A percentile compares a stretch with the other conserved stretches of the same genome.
phyloP scores from a whole-genome alignment of 495 filamentous ascomycete genomes.

The Penicillium simplicissimum region DNA sequence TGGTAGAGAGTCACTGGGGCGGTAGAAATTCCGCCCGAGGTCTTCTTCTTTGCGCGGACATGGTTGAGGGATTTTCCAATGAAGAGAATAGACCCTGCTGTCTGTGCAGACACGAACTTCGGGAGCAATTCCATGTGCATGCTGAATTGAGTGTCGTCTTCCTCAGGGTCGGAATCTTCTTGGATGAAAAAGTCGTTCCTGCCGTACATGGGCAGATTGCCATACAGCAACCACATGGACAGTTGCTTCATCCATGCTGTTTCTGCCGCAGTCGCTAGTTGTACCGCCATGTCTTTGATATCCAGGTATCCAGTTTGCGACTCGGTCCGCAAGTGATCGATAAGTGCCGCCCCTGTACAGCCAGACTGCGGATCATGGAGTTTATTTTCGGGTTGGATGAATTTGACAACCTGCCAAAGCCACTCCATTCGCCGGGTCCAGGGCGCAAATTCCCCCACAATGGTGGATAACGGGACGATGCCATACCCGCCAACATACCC shows the following conservation, averaged over 20 bases:
- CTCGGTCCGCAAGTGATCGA: conserved; percentile 71
- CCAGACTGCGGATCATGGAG: conserved; percentile 21
- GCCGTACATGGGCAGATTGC: conserved; percentile 72
- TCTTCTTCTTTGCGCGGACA: conserved; percentile 56
- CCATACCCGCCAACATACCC: conserved; percentile 83
- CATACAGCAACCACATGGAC: conserved; percentile 87
- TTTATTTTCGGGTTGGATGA: conserved; percentile 53
- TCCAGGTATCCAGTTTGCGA: conserved; percentile 87
- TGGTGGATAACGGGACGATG: conserved; percentile 84
- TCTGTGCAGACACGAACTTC: conserved; percentile 70
- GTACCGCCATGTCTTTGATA: conserved; percentile 70
- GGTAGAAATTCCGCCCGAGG: conserved; percentile 34
- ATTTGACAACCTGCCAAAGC: conserved; percentile 70
- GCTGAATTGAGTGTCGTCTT: conserved; percentile 52
- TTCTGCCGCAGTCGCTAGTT: conserved; percentile 76
- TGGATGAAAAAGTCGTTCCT: conserved; percentile 80
- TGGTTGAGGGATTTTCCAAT: conserved; percentile 88
- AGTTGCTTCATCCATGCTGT: conserved; percentile 88
- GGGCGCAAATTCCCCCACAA: conserved; percentile 78
- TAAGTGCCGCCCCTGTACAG: conserved; percentile 67
- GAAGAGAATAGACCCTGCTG: conserved; percentile 83
- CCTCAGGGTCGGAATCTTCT: conserved; percentile 37
- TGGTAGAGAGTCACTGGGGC: conserved; percentile 66
- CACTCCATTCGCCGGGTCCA: conserved; percentile 86
- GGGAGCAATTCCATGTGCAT: conserved; percentile 63